phyloP scores from a whole-genome alignment of 306 rosid genomes.

The Trifolium subterraneum region DNA sequence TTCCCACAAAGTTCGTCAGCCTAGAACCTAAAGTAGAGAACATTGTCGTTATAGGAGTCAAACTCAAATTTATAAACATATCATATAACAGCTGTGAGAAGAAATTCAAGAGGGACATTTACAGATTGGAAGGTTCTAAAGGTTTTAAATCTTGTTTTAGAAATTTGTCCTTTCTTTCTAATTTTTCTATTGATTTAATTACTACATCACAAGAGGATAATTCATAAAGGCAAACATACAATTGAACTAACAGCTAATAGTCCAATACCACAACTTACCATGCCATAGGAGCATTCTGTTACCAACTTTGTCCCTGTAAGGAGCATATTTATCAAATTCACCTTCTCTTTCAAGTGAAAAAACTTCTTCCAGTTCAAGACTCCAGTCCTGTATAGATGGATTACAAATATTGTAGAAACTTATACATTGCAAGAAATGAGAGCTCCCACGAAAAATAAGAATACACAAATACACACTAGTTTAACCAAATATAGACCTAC shows the following conservation, averaged over 20 bases:
- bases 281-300: constrained; percentile 99
- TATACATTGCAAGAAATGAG: constrained; percentile 21
- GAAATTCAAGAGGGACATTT: not conserved
- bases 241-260: constrained; percentile 10
- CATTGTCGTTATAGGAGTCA: constrained; percentile 21
- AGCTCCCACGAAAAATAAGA: constrained; percentile 5
- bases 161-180: constrained; percentile 29
- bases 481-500: constrained; percentile 52
- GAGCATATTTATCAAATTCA: constrained; percentile 71
- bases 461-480: constrained; percentile 1
- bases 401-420: constrained; percentile 36
- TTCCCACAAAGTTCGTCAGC: constrained; percentile 91
- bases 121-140: constrained; percentile 11
- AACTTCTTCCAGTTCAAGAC: constrained; percentile 94
- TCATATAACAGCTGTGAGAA: constrained; percentile 20
- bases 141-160: constrained; percentile 10
- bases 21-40: constrained; percentile 72
- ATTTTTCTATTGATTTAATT: constrained; percentile 10
- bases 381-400: constrained; percentile 76
- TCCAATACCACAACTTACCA: constrained; percentile 57
- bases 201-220: constrained; percentile 21
- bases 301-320: constrained; percentile 65
- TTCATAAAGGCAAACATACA: constrained; percentile 12
- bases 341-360: constrained; percentile 93
- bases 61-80: constrained; percentile 19